Evolutionary conservation across 148 eudicot genomes (phyloP), one percentile per base, ranked within the genome.

Genomic region (Simmondsia chinensis): DNA sequence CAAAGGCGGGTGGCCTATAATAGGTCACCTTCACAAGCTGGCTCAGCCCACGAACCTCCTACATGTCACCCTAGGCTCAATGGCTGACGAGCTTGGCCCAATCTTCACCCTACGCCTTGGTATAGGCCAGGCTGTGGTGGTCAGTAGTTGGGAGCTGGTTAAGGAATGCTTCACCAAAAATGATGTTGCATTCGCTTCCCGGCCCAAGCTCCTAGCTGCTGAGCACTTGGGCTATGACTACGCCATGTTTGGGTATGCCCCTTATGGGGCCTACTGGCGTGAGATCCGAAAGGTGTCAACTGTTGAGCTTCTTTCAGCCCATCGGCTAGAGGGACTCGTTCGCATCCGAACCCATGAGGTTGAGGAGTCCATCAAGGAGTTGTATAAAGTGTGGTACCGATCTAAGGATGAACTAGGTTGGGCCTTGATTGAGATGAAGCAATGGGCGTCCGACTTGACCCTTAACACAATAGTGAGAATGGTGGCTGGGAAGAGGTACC

Each of bases 401-500:
- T 56, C n/a, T n/a, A n/a, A n/a, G n/a, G n/a, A n/a, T n/a, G n/a
- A n/a, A n/a, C n/a, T n/a, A n/a, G n/a, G n/a, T n/a, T n/a, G n/a
- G n/a, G 21, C 39, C 1, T 20, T 18, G 21, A 17, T 34, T 15
- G 39, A 32, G 17, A 44, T 54, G 22, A 39, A n/a, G 2, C 13
- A 62, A 19, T 52, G 54, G 55, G 3, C 47, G 6, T 27, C 32
- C 9, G 48, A 40, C 4, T n/a, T 62, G 33, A 22, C 51, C 3
- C 24, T 54, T 6, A 62, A 62, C 33, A 39, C 50, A 2, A 27
- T 48, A 4, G 34, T 52, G 24, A 47, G 35, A 11, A 48, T 62
- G 44, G 33, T 62, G 0, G 55, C 60, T 0, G 39, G 55, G 0
- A 62, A 62, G 27, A 54, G 60, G 39, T 62, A 38, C 19, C n/a